These are phyloP conservation scores for Hirsutella rhossiliensis DNA, from an alignment of 2,329 filamentous ascomycete species.

Conservation along the genomic window DNA sequence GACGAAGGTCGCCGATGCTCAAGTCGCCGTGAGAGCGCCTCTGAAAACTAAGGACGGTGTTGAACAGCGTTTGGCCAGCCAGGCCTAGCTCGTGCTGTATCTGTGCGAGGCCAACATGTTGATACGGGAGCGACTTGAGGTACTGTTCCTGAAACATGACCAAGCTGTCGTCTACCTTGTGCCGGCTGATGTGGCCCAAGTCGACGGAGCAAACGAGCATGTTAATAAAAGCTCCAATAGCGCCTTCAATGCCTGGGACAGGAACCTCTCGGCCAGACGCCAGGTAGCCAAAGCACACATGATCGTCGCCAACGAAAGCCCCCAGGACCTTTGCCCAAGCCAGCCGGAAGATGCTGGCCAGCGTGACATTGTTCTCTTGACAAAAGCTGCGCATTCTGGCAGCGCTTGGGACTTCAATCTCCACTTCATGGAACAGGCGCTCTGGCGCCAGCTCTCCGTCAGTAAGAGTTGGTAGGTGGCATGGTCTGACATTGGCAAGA, in stretches of 20 bases:
- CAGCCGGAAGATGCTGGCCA: constrained; percentile 3
- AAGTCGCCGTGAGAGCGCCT: too few relatives aligned
- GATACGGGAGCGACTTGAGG: not conserved
- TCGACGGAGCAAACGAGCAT: constrained; percentile 2
- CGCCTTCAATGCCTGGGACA: constrained; percentile 1
- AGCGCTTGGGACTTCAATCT: not conserved
- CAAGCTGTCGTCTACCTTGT: too few relatives aligned
- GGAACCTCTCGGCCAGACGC: constrained; percentile 5
- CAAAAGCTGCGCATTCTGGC: constrained; percentile 1
- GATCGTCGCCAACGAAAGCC: constrained; percentile 2
- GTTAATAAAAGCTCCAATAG: constrained; percentile 5
- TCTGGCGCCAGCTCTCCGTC: not conserved
- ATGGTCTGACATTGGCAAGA: too few relatives aligned
- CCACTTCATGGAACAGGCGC: too few relatives aligned
- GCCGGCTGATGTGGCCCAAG: too few relatives aligned
- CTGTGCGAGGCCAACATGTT: too few relatives aligned
- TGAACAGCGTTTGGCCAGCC: too few relatives aligned
- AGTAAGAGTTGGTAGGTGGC: constrained; percentile 3
- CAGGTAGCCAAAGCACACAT: constrained; percentile 7
- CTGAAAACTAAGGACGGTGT: too few relatives aligned
- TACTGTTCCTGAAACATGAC: not conserved
- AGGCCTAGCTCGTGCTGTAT: too few relatives aligned
- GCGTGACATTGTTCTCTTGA: constrained; percentile 1
- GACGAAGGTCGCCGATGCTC: too few relatives aligned
- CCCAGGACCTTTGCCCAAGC: constrained; percentile 6